phyloP scores from a whole-genome alignment of 1,284 basidiomycete genomes.

The Ustilago sp. region DNA sequence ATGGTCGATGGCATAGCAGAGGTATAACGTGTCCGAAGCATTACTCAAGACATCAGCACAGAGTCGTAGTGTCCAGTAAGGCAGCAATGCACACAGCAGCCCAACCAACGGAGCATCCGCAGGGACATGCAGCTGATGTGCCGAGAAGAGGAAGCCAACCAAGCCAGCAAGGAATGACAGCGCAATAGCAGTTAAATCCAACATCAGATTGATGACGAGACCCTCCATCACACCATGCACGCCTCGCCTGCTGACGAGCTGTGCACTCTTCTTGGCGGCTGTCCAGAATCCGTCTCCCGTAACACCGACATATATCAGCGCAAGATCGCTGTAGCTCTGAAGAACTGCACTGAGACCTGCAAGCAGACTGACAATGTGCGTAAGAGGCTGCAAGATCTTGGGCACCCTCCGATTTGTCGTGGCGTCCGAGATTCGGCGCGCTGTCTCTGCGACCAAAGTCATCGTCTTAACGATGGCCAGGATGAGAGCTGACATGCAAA shows the following conservation, averaged over 20 bases:
- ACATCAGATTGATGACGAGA: constrained; percentile 77
- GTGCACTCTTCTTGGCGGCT: constrained; percentile 78
- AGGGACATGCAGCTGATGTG: constrained; percentile 82
- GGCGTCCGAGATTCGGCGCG: constrained; percentile 56
- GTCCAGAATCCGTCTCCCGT: constrained; percentile 86
- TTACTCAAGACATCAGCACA: constrained; percentile 85
- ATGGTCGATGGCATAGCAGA: constrained; percentile 89
- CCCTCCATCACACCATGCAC: constrained; percentile 67
- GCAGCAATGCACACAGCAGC: constrained; percentile 81
- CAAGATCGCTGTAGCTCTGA: constrained; percentile 76
- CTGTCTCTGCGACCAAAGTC: constrained; percentile 73
- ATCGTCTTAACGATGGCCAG: constrained; percentile 76
- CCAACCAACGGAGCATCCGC: constrained; percentile 81
- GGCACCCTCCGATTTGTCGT: constrained; percentile 50
- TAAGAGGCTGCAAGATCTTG: constrained; percentile 70
- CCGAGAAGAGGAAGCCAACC: constrained; percentile 85
- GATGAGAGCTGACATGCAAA: constrained; percentile 81
- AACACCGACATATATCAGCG: constrained; percentile 84
- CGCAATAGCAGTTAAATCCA: constrained; percentile 79
- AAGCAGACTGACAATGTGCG: constrained; percentile 75
- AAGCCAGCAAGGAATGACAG: constrained; percentile 82
- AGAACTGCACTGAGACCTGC: constrained; percentile 73
- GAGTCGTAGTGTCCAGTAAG: constrained; percentile 83
- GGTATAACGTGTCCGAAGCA: constrained; percentile 82
- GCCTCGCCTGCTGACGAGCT: constrained; percentile 72